Conservation (phyloP, 345 rosid genomes). For the Cochlearia excelsa region DNA sequence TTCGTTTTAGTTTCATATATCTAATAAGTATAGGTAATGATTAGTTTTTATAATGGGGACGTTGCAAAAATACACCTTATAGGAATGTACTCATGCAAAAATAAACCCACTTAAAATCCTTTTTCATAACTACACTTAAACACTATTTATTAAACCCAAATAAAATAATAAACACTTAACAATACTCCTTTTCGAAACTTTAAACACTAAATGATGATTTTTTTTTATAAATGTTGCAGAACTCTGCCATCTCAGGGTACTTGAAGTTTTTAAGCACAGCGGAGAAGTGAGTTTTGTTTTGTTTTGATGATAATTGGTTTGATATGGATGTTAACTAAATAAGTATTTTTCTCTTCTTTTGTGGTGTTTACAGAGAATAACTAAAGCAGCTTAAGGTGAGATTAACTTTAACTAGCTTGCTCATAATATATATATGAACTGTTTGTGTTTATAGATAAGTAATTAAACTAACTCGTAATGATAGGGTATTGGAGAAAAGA, state of each 20-base stretch:
- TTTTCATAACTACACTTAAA: too few relatives aligned
- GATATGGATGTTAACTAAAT: constrained; percentile 12
- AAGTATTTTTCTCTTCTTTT: neutral
- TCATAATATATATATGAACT: neutral
- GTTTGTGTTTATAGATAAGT: constrained; percentile 7
- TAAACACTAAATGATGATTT: too few relatives aligned
- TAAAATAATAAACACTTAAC: too few relatives aligned
- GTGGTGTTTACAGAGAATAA: constrained; percentile 51
- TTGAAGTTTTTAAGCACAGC: constrained; percentile 63
- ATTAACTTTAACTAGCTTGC: constrained; percentile 12
- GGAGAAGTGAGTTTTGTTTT: constrained; percentile 49
- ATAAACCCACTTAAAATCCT: too few relatives aligned
- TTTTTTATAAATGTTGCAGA: constrained; percentile 38
- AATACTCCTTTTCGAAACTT: too few relatives aligned
- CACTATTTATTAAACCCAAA: too few relatives aligned
- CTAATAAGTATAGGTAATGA: too few relatives aligned
- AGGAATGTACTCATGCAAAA: too few relatives aligned
- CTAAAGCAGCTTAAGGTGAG: constrained; percentile 72
- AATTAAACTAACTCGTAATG: neutral
- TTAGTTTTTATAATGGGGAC: too few relatives aligned
- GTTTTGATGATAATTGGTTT: neutral
- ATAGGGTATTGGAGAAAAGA: constrained; percentile 84
- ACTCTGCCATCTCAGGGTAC: constrained; percentile 54
- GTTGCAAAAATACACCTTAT: too few relatives aligned
- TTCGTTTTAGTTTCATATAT: too few relatives aligned